Conservation (phyloP, 345 rosid species). For the Firmiana major region DNA sequence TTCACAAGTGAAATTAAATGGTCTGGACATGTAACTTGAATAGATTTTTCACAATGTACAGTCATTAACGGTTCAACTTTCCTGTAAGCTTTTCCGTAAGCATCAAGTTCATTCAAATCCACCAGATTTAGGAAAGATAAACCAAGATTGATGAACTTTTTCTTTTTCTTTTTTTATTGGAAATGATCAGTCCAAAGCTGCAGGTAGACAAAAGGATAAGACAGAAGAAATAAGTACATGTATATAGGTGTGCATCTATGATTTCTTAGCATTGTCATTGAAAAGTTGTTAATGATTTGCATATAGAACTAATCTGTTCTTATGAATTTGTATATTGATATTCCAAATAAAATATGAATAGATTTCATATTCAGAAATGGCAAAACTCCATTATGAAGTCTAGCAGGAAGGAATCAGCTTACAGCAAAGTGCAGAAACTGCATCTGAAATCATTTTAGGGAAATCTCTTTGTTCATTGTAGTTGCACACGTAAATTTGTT, state of each 20-base stretch:
- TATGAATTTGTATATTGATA: not conserved
- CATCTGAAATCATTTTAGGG: too few relatives aligned
- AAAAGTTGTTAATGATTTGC: not conserved
- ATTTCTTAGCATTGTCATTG: not conserved
- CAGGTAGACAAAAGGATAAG: not conserved
- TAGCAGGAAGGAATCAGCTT: too few relatives aligned
- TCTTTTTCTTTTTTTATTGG: too few relatives aligned
- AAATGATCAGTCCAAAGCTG: not conserved
- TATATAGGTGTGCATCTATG: not conserved
- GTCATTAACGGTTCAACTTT: not conserved
- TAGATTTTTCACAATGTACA: not conserved
- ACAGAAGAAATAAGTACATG: not conserved
- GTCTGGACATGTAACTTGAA: not conserved
- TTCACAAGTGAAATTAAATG: slow-evolving; percentile 8
- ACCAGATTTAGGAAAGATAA: not conserved
- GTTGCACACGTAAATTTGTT: too few relatives aligned
- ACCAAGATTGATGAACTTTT: not conserved
- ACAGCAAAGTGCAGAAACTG: too few relatives aligned
- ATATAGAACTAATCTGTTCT: not conserved
- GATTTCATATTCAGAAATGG: not conserved
- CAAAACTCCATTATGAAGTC: too few relatives aligned
- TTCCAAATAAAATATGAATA: not conserved
- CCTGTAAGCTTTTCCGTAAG: not conserved
- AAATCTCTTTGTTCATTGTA: not conserved
- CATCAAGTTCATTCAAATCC: not conserved